Evolutionary conservation across 2,329 filamentous ascomycete species (phyloP).

Genomic region (Arthrobotrys iridis): DNA sequence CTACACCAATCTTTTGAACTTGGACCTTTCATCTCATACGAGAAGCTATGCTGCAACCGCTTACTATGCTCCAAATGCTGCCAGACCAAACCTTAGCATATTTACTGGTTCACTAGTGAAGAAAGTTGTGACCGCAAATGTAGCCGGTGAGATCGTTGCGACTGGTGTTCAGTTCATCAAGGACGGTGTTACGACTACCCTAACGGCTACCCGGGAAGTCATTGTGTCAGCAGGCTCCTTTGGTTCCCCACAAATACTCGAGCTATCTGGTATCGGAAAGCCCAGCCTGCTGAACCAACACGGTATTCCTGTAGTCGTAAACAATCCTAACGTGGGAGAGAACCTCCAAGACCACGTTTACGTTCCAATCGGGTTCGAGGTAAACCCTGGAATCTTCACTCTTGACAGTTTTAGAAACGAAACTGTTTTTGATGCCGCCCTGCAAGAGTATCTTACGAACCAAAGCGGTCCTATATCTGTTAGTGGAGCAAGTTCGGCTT

Average conservation of each 20-base stretch:
- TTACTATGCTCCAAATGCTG: slow-evolving; percentile 62
- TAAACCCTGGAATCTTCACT: slow-evolving; percentile 46
- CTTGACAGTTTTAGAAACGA: slow-evolving; percentile 38
- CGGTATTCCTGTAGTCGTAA: slow-evolving; percentile 61
- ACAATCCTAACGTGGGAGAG: slow-evolving; percentile 62
- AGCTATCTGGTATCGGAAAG: slow-evolving; percentile 65
- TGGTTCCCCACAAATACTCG: slow-evolving; percentile 63
- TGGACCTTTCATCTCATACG: slow-evolving; percentile 39
- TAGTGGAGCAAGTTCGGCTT: slow-evolving; percentile 30
- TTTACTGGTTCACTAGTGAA: slow-evolving; percentile 65
- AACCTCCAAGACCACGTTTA: slow-evolving; percentile 59
- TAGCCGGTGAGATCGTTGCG: slow-evolving; percentile 58
- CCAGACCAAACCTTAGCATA: slow-evolving; percentile 64
- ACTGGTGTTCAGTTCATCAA: slow-evolving; percentile 64
- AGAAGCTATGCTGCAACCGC: slow-evolving; percentile 62
- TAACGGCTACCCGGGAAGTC: slow-evolving; percentile 61
- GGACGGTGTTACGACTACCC: slow-evolving; percentile 58
- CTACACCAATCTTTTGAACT: slow-evolving; percentile 56
- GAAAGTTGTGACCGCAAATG: slow-evolving; percentile 63
- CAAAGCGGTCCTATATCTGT: slow-evolving; percentile 38
- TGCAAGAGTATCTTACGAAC: slow-evolving; percentile 28
- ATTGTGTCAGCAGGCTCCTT: slow-evolving; percentile 65
- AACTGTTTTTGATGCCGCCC: slow-evolving; percentile 27
- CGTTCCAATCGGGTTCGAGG: slow-evolving; percentile 41
- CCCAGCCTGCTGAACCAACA: slow-evolving; percentile 60